Evolutionary conservation across 768 basidiomycete genomes (phyloP), one percentile per base, ranked within the genome.

Genomic region (Lactarius sp.): DNA sequence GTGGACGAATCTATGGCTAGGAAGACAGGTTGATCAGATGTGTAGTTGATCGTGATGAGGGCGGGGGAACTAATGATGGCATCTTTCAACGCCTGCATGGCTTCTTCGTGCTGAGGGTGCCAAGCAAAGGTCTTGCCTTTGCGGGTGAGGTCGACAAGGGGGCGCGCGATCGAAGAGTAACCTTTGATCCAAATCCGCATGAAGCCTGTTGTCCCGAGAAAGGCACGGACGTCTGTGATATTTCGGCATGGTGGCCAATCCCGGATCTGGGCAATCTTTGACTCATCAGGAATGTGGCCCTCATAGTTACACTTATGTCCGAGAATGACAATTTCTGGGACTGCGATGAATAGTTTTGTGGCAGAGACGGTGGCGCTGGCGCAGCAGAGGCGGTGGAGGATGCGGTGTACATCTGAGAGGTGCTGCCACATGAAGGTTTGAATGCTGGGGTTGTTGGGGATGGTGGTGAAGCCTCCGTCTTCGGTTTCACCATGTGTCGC

Each of bases 271-370:
- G n/a, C n/a, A n/a, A n/a, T n/a, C n/a, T n/a, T n/a, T n/a, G n/a
- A n/a, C n/a, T n/a, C n/a, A n/a, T n/a, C n/a, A n/a, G n/a, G n/a
- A n/a, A n/a, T n/a, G n/a, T n/a, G n/a, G n/a, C n/a, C n/a, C n/a
- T n/a, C n/a, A n/a, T n/a, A n/a, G n/a, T 22, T 22, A 22, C 22
- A 22, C 22, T 22, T 22, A 22, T 22, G 22, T 2, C 22, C 22
- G 2, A 71, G 59, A 0, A 79, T 78, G 0, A 82, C 58, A 0
- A 80, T 71, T 46, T 72, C 69, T 0, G 70, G 71, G 0, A 66
- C 51, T 2, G 47, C 46, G 7, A 55, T 53, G 52, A 22, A 64
- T 9, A 50, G 56, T 22, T 22, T 22, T 2, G 22, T 22, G 1
- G 22, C 22, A 22, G 22, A 22, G 22, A 22, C 22, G 2, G 22